phyloP scores from a whole-genome alignment of 495 filamentous ascomycete genomes.

The Stereocaulon alpinum region DNA sequence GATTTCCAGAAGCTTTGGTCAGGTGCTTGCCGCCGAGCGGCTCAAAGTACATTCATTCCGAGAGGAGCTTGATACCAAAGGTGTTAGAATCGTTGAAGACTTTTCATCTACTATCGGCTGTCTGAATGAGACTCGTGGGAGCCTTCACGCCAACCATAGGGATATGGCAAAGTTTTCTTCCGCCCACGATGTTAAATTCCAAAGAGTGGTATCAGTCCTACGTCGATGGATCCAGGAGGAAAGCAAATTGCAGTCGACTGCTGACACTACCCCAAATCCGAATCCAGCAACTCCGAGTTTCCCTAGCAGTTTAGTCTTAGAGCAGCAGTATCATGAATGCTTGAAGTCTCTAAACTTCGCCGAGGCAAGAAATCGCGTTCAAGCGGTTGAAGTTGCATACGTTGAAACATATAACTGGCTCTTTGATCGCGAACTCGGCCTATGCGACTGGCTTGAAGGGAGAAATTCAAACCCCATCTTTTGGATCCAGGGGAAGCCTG shows the following conservation, averaged over 20 bases:
- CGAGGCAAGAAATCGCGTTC: constrained; percentile 7
- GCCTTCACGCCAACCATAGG: constrained; percentile 31
- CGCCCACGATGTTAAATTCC: constrained; percentile 28
- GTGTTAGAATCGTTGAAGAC: constrained; percentile 9
- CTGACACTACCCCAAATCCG: background rate
- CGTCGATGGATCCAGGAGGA: background rate
- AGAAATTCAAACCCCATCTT: constrained; percentile 1
- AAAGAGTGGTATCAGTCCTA: constrained; percentile 21
- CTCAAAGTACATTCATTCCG: constrained; percentile 14
- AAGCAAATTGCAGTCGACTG: background rate
- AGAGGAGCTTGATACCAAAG: constrained; percentile 11
- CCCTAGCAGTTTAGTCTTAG: background rate
- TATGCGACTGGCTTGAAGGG: constrained; percentile 5
- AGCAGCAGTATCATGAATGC: constrained; percentile 6
- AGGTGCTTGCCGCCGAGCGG: background rate
- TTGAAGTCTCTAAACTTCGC: constrained; percentile 7
- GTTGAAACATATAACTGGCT: constrained; percentile 9
- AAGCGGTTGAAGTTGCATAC: constrained; percentile 2
- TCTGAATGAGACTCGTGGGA: constrained; percentile 6
- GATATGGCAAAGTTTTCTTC: constrained; percentile 33
- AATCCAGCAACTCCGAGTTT: background rate
- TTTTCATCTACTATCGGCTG: constrained; percentile 5
- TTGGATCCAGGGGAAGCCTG: constrained; percentile 15
- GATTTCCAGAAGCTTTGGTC: background rate
- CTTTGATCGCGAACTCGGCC: background rate